phyloP scores from a whole-genome alignment of 2,329 filamentous ascomycete species.

The Xylaria arbuscula region DNA sequence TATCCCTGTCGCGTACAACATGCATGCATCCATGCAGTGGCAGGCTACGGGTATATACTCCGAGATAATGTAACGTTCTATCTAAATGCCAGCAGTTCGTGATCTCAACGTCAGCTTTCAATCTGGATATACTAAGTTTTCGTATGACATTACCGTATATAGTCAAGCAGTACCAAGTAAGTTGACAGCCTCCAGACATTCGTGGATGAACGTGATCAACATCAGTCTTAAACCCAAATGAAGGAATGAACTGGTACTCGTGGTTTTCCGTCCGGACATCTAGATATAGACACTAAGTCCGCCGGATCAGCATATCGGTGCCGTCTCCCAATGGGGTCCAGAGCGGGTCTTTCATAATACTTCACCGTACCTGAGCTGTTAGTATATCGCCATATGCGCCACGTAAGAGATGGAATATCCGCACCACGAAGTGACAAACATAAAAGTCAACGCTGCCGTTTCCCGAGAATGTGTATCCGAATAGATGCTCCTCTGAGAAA shows the following conservation, averaged over 20 bases:
- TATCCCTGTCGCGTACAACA: constrained; percentile 13
- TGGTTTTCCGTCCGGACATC: neutral
- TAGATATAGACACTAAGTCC: constrained; percentile 8
- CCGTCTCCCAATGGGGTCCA: constrained; percentile 33
- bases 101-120: constrained; percentile 23
- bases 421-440: constrained; percentile 1
- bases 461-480: neutral
- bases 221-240: neutral
- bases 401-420: constrained; percentile 10
- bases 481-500: constrained; percentile 8
- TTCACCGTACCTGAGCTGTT: constrained; percentile 3
- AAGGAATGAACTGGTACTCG: neutral
- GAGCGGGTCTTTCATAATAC: constrained; percentile 14
- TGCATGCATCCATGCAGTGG: constrained; percentile 36
- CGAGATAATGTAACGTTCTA: constrained; percentile 30
- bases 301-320: constrained; percentile 23
- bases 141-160: neutral
- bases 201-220: neutral
- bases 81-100: constrained; percentile 28
- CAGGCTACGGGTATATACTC: constrained; percentile 36
- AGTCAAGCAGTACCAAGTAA: neutral
- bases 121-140: neutral
- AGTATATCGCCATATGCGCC: constrained; percentile 4
- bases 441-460: neutral
- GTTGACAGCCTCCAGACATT: neutral